phyloP scores from a whole-genome alignment of 1,139 yeast genomes.

The Sugiyamaella japonica region DNA sequence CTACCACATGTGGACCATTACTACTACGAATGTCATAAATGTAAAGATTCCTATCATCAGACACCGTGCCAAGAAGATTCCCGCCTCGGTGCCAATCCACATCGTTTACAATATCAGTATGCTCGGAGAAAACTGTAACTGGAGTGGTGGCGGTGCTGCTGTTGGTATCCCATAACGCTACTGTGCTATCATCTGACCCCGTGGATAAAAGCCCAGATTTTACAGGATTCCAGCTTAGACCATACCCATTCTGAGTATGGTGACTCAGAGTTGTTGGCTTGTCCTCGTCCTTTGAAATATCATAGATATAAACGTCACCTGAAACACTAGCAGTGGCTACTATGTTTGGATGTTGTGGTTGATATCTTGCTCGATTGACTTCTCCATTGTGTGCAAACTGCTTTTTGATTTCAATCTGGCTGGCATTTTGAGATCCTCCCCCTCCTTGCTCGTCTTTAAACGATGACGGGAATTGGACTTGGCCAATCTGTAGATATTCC shows the following conservation, averaged over 20 bases:
- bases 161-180: conserved; percentile 58
- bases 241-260: conserved; percentile 69
- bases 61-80: conserved; percentile 67
- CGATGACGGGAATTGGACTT: conserved; percentile 59
- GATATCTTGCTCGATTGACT: conserved; percentile 77
- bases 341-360: conserved; percentile 66
- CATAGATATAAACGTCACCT: conserved; percentile 70
- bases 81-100: conserved; percentile 50
- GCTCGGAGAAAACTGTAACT: conserved; percentile 30
- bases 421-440: conserved; percentile 4
- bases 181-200: conserved; percentile 66
- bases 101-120: conserved; percentile 42
- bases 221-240: conserved; percentile 62
- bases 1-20: conserved; percentile 33
- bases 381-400: conserved; percentile 51
- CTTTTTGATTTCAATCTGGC: conserved; percentile 21
- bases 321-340: conserved; percentile 76
- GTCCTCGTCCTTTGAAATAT: conserved; percentile 43
- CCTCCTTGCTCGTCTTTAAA: conserved; percentile 28
- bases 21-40: conserved; percentile 64
- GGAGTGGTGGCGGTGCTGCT: conserved; percentile 24
- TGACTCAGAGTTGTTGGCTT: conserved; percentile 45
- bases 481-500: conserved; percentile 72
- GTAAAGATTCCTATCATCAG: conserved; percentile 69
- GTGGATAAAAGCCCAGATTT: conserved; percentile 48